A percentile compares a stretch with the other conserved stretches of the same genome.
Conservation (phyloP, 306 rosid species). For the Sphenostylis stenocarpa region DNA sequence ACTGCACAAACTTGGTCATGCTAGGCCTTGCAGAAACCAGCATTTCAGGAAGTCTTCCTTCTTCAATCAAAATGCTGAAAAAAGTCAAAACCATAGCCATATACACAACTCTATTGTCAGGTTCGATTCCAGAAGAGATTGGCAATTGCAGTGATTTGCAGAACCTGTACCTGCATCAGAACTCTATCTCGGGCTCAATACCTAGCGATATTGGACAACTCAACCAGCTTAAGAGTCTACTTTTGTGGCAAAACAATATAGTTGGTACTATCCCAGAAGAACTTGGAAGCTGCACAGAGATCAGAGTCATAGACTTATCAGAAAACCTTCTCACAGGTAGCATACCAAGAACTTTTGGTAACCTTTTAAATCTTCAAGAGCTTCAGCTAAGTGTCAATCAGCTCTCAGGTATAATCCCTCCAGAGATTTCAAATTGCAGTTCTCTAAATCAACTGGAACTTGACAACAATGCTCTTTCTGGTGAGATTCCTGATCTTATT, state of each 20-base stretch:
- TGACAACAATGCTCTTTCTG: conserved; percentile 76
- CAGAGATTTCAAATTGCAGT: conserved; percentile 70
- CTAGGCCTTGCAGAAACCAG: conserved; percentile 93
- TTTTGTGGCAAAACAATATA: conserved; percentile 80
- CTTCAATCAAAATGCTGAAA: conserved; percentile 73
- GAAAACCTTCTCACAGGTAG: conserved; percentile 74
- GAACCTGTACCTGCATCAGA: conserved; percentile 72
- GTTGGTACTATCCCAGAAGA: conserved; percentile 81
- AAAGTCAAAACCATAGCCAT: conserved; percentile 67
- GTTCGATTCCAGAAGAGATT: conserved; percentile 83
- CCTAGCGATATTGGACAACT: conserved; percentile 68
- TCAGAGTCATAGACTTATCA: conserved; percentile 70
- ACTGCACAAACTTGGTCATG: conserved; percentile 73
- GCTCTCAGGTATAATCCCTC: conserved; percentile 70
- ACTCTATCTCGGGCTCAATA: conserved; percentile 67
- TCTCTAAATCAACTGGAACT: conserved; percentile 68
- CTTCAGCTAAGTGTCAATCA: conserved; percentile 84
- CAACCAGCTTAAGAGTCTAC: conserved; percentile 54
- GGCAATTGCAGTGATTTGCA: conserved; percentile 79
- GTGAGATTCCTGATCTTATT: conserved; percentile 70
- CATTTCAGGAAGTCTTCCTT: conserved; percentile 79
- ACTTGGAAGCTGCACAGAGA: conserved; percentile 67
- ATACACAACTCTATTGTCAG: conserved; percentile 70
- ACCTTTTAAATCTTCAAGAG: conserved; percentile 65
- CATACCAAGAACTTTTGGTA: conserved; percentile 73